Evolutionary conservation across 148 eudicot genomes (phyloP).

Genomic region (Cornus kousa): DNA sequence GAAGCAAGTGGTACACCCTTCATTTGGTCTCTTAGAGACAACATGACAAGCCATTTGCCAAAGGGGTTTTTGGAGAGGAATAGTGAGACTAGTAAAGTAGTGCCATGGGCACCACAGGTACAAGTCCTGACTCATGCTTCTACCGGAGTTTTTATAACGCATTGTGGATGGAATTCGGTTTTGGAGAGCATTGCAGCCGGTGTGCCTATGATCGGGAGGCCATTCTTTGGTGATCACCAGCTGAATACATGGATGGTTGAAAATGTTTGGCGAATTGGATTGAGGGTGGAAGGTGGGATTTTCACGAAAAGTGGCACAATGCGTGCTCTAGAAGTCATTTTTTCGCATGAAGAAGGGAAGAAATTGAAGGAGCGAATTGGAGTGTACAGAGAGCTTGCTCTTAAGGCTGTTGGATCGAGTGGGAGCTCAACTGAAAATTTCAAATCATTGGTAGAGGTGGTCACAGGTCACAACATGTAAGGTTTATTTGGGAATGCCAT

Average conservation of each 20-base stretch:
- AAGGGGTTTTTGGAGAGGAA: conserved; percentile 33
- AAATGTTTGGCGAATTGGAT: conserved; percentile 38
- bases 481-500: neutral
- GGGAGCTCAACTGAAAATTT: conserved; percentile 33
- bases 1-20: conserved; percentile 38
- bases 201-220: conserved; percentile 65
- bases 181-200: conserved; percentile 53
- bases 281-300: conserved; percentile 36
- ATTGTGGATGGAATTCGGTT: conserved; percentile 75
- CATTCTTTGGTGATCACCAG: conserved; percentile 59
- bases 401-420: conserved; percentile 21
- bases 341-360: conserved; percentile 32
- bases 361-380: conserved; percentile 19
- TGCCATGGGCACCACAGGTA: conserved; percentile 72
- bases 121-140: conserved; percentile 38
- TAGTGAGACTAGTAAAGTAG: conserved; percentile 36
- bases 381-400: conserved; percentile 24
- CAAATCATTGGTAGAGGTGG: conserved; percentile 17
- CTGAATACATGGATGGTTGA: conserved; percentile 47
- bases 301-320: conserved; percentile 23
- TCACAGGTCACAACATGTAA: neutral
- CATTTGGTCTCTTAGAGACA: conserved; percentile 52
- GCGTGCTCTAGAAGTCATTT: conserved; percentile 27
- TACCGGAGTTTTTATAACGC: conserved; percentile 53
- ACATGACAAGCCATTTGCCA: conserved; percentile 28